Base-by-base conservation (phyloP, 2,329 filamentous ascomycete genomes). In the Colletotrichum caudatum region DNA sequence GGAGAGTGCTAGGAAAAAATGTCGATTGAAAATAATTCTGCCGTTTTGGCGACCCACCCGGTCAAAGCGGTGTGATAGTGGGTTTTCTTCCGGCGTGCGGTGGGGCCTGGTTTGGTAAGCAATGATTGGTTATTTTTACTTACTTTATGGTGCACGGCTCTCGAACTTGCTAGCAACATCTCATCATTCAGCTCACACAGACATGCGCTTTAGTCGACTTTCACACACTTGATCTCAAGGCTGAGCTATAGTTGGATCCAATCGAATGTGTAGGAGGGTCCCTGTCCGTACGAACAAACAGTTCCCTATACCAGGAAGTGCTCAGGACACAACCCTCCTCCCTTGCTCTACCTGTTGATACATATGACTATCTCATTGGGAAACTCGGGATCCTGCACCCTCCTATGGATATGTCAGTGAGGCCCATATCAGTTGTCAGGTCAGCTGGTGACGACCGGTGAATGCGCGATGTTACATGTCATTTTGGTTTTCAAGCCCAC, bases 11-110 rank as follows among this genome's bases (percentile, higher is more conserved):
- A 16, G 29, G 48, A 50, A 61, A 60, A 65, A 61, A 65, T 51
- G 58, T 63, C 59, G 63, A 56, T 66, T 63, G 51, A 70, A 66
- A 57, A 67, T 66, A 73, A 69, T 63, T 74, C 71, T 73, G 69
- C 69, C 70, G 68, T 53, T 48, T 72, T 18, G 9, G 23, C 16
- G 39, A 54, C 35, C 57, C 54, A 65, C 51, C 20, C 48, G 6
- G 2, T 0, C 1, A 60, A 37, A 39, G 69, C 69, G 69, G 69
- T 72, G 46, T 5, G 2, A 9, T 14, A 6, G 35, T 53, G 35
- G 44, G 14, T 9, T 18, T 18, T 35, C 29, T 12, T 5, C 29
- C 35, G 26, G 23, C 16, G 11, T n/a, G 33, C 53, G 33, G 5
- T 54, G n/a, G 33, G 23, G 23, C 62, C 46, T 44, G 44, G 44